Evolutionary conservation across 805 yeast genomes (phyloP).

Genomic region (Candida methanosorbosa): DNA sequence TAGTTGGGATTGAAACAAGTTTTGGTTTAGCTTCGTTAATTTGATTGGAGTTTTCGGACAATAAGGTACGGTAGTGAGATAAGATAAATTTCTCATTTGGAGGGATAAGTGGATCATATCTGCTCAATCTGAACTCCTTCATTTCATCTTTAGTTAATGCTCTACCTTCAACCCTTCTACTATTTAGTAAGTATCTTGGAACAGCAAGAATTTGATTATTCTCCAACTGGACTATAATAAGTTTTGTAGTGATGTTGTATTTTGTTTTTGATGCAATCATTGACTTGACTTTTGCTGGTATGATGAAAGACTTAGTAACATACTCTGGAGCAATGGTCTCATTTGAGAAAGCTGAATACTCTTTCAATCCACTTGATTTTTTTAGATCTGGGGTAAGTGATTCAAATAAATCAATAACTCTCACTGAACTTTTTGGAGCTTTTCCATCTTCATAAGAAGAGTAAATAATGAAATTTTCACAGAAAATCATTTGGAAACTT

Average conservation of each 20-base stretch:
- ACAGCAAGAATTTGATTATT: constrained; percentile 56
- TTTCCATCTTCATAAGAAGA: constrained; percentile 47
- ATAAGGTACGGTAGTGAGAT: constrained; percentile 40
- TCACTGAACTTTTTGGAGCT: constrained; percentile 43
- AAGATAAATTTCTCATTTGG: constrained; percentile 40
- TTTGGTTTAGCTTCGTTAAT: constrained; percentile 12
- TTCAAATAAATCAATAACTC: constrained; percentile 74
- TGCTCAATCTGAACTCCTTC: constrained; percentile 47
- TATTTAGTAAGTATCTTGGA: constrained; percentile 63
- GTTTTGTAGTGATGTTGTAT: constrained; percentile 60
- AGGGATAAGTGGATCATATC: constrained; percentile 58
- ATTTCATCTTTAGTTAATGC: constrained; percentile 43
- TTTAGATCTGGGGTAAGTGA: constrained; percentile 45
- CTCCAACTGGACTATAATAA: constrained; percentile 49
- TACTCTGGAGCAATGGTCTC: constrained; percentile 38
- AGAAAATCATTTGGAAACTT: constrained; percentile 46
- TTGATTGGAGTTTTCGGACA: constrained; percentile 6
- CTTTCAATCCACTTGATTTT: constrained; percentile 5
- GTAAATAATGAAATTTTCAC: constrained; percentile 80
- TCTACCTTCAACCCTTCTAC: constrained; percentile 57
- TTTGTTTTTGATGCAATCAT: constrained; percentile 50
- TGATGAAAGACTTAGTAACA: constrained; percentile 46
- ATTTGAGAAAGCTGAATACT: constrained; percentile 10
- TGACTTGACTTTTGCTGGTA: constrained; percentile 47
- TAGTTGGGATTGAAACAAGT: constrained; percentile 46